phyloP scores from a whole-genome alignment of 1,284 basidiomycete species.

The Trametes hirsuta region DNA sequence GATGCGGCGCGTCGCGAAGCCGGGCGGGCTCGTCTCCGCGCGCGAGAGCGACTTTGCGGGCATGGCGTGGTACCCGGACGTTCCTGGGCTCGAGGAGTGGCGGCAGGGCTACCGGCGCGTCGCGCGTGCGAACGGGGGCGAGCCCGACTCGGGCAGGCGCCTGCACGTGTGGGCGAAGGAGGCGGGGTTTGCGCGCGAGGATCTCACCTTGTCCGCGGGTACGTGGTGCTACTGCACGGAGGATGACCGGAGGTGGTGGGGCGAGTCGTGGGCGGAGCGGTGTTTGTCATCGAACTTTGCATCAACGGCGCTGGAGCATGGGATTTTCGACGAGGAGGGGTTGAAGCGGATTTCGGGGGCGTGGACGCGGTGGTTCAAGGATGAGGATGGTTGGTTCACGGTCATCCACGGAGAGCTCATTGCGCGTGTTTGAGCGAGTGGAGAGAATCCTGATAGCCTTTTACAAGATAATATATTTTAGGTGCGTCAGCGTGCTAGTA shows the following conservation, averaged over 20 bases:
- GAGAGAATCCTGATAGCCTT: neutral
- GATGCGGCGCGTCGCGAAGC: constrained; percentile 47
- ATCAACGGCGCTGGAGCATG: constrained; percentile 32
- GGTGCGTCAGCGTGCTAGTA: no score
- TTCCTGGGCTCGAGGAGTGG: constrained; percentile 33
- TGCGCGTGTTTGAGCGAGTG: constrained; percentile 8
- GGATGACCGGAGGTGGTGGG: constrained; percentile 41
- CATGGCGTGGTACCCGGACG: constrained; percentile 38
- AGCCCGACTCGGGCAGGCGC: constrained; percentile 35
- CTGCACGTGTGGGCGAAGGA: constrained; percentile 35
- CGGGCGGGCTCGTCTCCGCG: constrained; percentile 45
- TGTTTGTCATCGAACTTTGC: constrained; percentile 36
- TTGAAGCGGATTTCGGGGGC: constrained; percentile 30
- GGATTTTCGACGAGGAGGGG: constrained; percentile 32
- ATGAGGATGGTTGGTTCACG: constrained; percentile 41
- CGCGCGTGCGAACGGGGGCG: constrained; percentile 35
- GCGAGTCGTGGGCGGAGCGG: constrained; percentile 40
- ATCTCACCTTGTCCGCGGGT: constrained; percentile 32
- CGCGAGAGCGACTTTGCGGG: constrained; percentile 39
- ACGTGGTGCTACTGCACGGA: constrained; percentile 40
- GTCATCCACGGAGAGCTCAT: constrained; percentile 40
- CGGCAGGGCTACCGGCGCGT: constrained; percentile 28
- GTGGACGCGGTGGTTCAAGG: constrained; percentile 36
- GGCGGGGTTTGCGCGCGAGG: constrained; percentile 33
- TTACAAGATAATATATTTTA: no score